A percentile compares a stretch with the other conserved stretches of the same genome.
Evolutionary conservation across 495 filamentous ascomycete genomes (phyloP).

Genomic region (Cairneyella variabilis): DNA sequence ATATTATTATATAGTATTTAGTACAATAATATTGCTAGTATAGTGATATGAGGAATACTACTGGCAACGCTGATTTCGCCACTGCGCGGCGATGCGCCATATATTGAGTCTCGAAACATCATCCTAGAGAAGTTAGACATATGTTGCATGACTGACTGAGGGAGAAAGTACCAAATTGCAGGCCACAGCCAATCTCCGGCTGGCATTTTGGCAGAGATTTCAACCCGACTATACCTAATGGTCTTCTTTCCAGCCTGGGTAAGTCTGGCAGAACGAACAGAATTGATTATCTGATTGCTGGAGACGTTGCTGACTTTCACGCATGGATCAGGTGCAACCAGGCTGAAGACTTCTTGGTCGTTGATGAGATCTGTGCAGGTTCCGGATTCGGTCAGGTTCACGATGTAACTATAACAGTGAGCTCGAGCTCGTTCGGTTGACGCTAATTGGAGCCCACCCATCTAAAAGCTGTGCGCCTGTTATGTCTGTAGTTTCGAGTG

Average conservation of each 20-base stretch:
- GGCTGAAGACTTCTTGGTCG: too few species aligned
- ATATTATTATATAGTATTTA: too few species aligned
- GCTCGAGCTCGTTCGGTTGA: too few species aligned
- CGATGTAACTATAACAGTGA: slow-evolving; percentile 29
- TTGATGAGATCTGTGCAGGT: too few species aligned
- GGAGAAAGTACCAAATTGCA: slow-evolving; percentile 30
- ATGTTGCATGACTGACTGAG: neutral
- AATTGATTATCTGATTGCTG: slow-evolving; percentile 34
- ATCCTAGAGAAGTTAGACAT: slow-evolving; percentile 24
- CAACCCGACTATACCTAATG: slow-evolving; percentile 38
- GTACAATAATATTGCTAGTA: too few species aligned
- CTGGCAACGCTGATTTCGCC: slow-evolving; percentile 36
- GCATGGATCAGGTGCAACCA: slow-evolving; percentile 26
- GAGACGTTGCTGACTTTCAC: slow-evolving; percentile 34
- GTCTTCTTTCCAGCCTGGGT: slow-evolving; percentile 36
- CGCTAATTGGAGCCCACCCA: too few species aligned
- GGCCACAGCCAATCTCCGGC: slow-evolving; percentile 42
- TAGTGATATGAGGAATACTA: too few species aligned
- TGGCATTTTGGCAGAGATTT: slow-evolving; percentile 41
- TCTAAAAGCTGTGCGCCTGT: slow-evolving; percentile 28
- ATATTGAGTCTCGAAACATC: slow-evolving; percentile 35
- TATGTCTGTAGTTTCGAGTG: slow-evolving; percentile 32
- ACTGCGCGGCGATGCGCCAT: slow-evolving; percentile 32
- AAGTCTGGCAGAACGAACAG: slow-evolving; percentile 37
- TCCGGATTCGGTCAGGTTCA: slow-evolving; percentile 28